A percentile compares a stretch with the other conserved stretches of the same genome.
These are phyloP conservation scores for Cryptococcus hybrid DNA, from an alignment of 1,284 basidiomycete genomes.

Conservation along the genomic window DNA sequence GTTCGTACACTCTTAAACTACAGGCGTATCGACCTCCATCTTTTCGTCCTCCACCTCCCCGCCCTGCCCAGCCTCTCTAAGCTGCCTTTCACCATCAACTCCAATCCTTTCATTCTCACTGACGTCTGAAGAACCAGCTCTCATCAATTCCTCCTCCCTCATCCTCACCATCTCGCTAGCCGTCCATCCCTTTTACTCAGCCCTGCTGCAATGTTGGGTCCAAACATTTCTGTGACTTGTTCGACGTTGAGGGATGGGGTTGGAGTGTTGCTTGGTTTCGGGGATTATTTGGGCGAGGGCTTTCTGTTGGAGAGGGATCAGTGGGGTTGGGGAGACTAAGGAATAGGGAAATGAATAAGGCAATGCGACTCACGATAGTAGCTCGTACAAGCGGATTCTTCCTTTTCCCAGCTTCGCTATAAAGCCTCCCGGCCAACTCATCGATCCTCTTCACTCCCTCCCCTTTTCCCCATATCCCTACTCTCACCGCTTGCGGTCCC, in stretches of 20 bases:
- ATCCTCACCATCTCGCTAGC: conserved; percentile 27
- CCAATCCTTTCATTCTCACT: no score
- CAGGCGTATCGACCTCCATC: no score
- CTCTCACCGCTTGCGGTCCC: conserved; percentile 75
- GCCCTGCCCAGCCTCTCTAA: no score
- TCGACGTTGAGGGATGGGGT: conserved; percentile 12
- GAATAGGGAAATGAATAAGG: not conserved
- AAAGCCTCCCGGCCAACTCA: conserved; percentile 31
- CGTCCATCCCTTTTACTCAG: conserved; percentile 28
- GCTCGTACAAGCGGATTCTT: conserved; percentile 36
- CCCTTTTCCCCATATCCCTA: conserved; percentile 58
- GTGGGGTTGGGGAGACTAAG: not conserved
- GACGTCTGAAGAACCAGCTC: no score
- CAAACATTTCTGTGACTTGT: conserved; percentile 25
- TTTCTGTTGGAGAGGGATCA: not conserved
- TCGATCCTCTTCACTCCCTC: conserved; percentile 28
- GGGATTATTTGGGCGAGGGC: conserved; percentile 9
- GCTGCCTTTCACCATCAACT: no score
- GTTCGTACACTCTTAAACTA: no score
- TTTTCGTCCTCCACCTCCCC: no score
- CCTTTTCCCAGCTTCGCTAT: conserved; percentile 25
- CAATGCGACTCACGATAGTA: conserved; percentile 20
- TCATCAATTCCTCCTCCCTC: conserved; percentile 11
- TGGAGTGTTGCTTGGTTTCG: conserved; percentile 15
- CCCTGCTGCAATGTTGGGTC: conserved; percentile 23